Evolutionary conservation across 371 early-diverging fungal species (phyloP), one percentile per base, ranked within the genome.

Genomic region (Mucor sp.): DNA sequence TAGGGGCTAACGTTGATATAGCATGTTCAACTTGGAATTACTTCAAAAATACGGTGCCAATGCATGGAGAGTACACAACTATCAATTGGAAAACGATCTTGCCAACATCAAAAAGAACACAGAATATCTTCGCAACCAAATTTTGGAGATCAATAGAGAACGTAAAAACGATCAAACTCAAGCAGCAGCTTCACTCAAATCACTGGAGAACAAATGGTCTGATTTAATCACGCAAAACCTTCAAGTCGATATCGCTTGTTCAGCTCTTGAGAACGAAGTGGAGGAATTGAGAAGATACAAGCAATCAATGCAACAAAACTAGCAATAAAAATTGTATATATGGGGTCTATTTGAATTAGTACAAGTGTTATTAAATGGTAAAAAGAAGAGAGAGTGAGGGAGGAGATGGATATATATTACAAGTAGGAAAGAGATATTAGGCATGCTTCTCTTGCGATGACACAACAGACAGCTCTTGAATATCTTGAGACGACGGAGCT

Each of bases 11-110:
- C 8, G n/a, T 7, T 4, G 7, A 19, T 23, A 21, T 62, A 83
- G 83, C 58, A 74, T 92, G 72, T 74, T 91, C 61, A 96, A 95
- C 67, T 71, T 96, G 63, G 96, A 94, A 71, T 77, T 96, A 47
- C 78, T 95, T 62, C 85, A 85, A 70, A 88, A 89, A 74, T 95
- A 90, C 79, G 95, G 95, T 21, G 80, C 89, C 27, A 94, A 94
- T 68, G 89, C 91, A 1, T 96, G 96, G 95, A 88, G 87, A 72
- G 71, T 93, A 23, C 88, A 92, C 67, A 94, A 94, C 69, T 92
- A 85, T 71, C 93, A 94, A 67, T 71, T 94, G 67, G 93, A 95
- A 66, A 72, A 75, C 4, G 62, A 79, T 32, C 70, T 87, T 3
- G 74, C 79, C 21, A 60, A 73, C 25, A 58, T 90, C 30, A 74